A percentile compares a stretch with the other conserved stretches of the same genome.
These are phyloP conservation scores for Sporormia fimetaria DNA, from an alignment of 495 filamentous ascomycete species.

Conservation along the genomic window DNA sequence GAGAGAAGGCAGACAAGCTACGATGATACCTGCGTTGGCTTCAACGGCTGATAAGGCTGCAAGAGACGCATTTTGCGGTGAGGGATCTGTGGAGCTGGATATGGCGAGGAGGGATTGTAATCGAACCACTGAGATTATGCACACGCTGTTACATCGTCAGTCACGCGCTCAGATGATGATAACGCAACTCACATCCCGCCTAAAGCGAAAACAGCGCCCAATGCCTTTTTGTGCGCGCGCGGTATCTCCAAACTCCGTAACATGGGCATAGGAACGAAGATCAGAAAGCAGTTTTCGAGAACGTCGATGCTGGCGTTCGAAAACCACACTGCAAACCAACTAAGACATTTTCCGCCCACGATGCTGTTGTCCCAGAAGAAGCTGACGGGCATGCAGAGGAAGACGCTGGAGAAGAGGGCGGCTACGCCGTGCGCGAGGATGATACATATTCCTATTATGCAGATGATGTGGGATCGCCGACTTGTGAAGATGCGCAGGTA, in stretches of 20 bases:
- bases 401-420: conserved; percentile 29
- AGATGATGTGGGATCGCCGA: conserved; percentile 14
- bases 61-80: conserved; percentile 26
- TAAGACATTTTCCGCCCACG: conserved; percentile 34
- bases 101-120: conserved; percentile 28
- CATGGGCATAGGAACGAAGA: conserved; percentile 30
- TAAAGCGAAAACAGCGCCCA: conserved; percentile 29
- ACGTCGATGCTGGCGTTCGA: conserved; percentile 43
- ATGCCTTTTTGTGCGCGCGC: conserved; percentile 20
- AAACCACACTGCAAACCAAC: conserved; percentile 38
- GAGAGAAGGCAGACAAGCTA: conserved; percentile 29
- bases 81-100: conserved; percentile 27
- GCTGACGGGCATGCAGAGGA: conserved; percentile 28
- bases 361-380: conserved; percentile 33
- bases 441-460: conserved; percentile 21
- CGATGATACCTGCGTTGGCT: conserved; percentile 29
- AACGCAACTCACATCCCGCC: conserved; percentile 28
- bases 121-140: conserved; percentile 29
- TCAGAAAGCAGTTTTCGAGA: conserved; percentile 39
- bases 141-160: conserved; percentile 20
- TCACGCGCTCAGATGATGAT: neutral
- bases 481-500: conserved; percentile 19
- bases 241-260: conserved; percentile 25
- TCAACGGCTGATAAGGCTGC: conserved; percentile 28
- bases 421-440: conserved; percentile 20